phyloP scores from a whole-genome alignment of 129 eudicot species.

The Artemisia tridentata region DNA sequence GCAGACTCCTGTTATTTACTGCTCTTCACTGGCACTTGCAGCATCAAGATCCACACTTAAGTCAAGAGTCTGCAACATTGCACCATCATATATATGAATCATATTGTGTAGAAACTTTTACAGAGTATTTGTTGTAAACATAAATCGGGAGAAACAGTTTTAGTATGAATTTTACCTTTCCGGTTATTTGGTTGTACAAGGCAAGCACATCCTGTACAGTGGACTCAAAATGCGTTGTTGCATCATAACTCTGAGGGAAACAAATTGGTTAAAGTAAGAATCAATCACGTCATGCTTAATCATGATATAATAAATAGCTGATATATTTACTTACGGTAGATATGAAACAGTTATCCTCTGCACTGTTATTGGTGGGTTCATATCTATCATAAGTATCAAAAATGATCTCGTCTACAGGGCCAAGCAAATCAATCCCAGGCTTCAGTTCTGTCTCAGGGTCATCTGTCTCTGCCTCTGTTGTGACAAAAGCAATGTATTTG shows the following conservation, averaged over 20 bases:
- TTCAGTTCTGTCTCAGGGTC: constrained; percentile 57
- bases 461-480: constrained; percentile 64
- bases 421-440: constrained; percentile 67
- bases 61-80: constrained; percentile 56
- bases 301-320: neutral
- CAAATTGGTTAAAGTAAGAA: neutral
- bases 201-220: constrained; percentile 61
- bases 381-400: constrained; percentile 66
- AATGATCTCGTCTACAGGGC: constrained; percentile 61
- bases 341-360: constrained; percentile 56
- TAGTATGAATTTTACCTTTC: constrained; percentile 45
- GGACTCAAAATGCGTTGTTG: constrained; percentile 72
- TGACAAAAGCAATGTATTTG: constrained; percentile 70
- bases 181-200: constrained; percentile 61
- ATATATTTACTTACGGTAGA: constrained; percentile 44
- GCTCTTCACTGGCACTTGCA: constrained; percentile 61
- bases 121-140: too few species aligned
- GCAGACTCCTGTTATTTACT: neutral
- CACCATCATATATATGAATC: constrained; percentile 3
- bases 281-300: neutral
- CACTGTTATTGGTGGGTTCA: constrained; percentile 47
- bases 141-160: neutral
- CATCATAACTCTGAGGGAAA: constrained; percentile 61
- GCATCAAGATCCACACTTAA: constrained; percentile 63
- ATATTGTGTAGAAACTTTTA: too few species aligned